A percentile compares a stretch with the other conserved stretches of the same genome.
These are phyloP conservation scores for Penicillium sp. DNA, from an alignment of 2,329 filamentous ascomycete genomes.

Conservation along the genomic window DNA sequence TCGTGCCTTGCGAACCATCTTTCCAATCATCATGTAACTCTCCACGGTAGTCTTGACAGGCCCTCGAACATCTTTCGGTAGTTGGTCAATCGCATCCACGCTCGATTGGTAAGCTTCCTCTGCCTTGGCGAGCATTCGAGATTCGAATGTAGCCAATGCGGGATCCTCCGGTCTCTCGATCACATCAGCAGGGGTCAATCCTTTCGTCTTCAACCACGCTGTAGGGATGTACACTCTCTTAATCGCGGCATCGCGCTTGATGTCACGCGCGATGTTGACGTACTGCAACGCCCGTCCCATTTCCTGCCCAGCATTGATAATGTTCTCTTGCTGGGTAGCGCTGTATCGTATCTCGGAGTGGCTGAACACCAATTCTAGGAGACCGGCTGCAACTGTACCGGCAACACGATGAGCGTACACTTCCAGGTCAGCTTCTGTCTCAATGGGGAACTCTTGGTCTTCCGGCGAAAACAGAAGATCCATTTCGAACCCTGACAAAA, in stretches of 20 bases:
- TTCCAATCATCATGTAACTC: slow-evolving; percentile 75
- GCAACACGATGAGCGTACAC: slow-evolving; percentile 70
- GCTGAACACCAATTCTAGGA: slow-evolving; percentile 67
- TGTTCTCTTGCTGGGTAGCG: slow-evolving; percentile 36
- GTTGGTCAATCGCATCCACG: slow-evolving; percentile 60
- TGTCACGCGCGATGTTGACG: slow-evolving; percentile 75
- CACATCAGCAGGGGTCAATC: slow-evolving; percentile 40
- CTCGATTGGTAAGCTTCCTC: slow-evolving; percentile 54
- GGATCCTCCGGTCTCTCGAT: slow-evolving; percentile 8
- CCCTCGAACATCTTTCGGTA: slow-evolving; percentile 64
- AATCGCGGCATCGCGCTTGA: slow-evolving; percentile 67
- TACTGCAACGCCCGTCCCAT: slow-evolving; percentile 79
- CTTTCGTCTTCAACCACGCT: slow-evolving; percentile 64
- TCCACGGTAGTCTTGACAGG: slow-evolving; percentile 72
- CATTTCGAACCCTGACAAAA: background rate
- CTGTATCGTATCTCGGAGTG: slow-evolving; percentile 42
- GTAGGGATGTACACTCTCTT: slow-evolving; percentile 70
- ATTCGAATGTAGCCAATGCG: background rate
- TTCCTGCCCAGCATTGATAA: slow-evolving; percentile 36
- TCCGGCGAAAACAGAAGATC: slow-evolving; percentile 47
- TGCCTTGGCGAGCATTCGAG: background rate
- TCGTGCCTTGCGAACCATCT: slow-evolving; percentile 18
- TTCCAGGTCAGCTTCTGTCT: slow-evolving; percentile 61
- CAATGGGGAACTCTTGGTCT: slow-evolving; percentile 57
- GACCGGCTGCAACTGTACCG: slow-evolving; percentile 71